phyloP scores from a whole-genome alignment of 495 filamentous ascomycete genomes.

The Penicillium lagena region DNA sequence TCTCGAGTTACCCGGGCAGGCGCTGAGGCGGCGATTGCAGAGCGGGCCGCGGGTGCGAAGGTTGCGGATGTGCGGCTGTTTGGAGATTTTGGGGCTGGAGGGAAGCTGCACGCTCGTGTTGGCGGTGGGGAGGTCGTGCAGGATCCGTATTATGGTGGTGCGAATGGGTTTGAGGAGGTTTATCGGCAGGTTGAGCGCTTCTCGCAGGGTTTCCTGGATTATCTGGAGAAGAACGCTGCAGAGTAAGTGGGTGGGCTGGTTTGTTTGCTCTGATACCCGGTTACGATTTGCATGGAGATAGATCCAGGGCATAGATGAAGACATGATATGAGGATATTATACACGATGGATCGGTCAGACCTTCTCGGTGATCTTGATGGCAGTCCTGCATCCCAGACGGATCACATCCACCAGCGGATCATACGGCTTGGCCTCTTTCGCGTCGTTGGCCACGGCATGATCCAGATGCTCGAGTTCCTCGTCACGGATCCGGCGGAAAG shows the following conservation, averaged over 20 bases:
- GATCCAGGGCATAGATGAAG: slow-evolving; percentile 2
- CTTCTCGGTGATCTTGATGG: slow-evolving; percentile 89
- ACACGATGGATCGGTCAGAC: slow-evolving; percentile 39
- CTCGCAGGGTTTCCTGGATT: slow-evolving; percentile 64
- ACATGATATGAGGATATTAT: neutral
- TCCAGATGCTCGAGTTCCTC: slow-evolving; percentile 97
- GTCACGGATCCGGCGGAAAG: slow-evolving; percentile 79
- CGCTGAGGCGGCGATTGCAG: slow-evolving; percentile 18
- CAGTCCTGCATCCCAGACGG: slow-evolving; percentile 76
- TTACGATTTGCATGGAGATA: too few species aligned
- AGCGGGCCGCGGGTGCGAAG: slow-evolving; percentile 25
- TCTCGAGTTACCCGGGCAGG: slow-evolving; percentile 20
- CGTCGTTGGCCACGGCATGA: slow-evolving; percentile 87
- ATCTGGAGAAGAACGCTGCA: slow-evolving; percentile 22
- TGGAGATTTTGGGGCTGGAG: slow-evolving; percentile 68
- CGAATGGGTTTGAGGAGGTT: slow-evolving; percentile 75
- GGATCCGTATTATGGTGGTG: slow-evolving; percentile 89
- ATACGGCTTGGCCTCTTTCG: slow-evolving; percentile 81
- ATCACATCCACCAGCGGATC: slow-evolving; percentile 85
- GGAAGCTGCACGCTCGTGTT: slow-evolving; percentile 65
- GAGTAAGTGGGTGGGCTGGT: too few species aligned
- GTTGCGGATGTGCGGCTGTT: slow-evolving; percentile 67
- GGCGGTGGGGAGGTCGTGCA: slow-evolving; percentile 68
- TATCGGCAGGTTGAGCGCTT: slow-evolving; percentile 80
- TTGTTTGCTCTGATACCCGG: too few species aligned